Evolutionary conservation across 2,329 filamentous ascomycete genomes (phyloP).

Genomic region (Ploettnerulaceae sp.): DNA sequence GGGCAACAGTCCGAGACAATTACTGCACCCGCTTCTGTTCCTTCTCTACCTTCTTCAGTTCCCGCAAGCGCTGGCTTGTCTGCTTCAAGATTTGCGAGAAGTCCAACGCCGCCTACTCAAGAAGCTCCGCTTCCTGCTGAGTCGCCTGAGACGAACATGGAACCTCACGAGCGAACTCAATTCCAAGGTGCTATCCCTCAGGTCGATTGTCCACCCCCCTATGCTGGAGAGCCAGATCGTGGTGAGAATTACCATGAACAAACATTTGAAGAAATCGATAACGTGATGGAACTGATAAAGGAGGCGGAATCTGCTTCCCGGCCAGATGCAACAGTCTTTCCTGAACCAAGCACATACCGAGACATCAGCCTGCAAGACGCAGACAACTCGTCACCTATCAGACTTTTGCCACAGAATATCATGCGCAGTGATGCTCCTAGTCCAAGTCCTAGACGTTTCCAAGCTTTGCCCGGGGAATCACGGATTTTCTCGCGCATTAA

Average conservation of each 20-base stretch:
- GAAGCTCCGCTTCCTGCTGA: background rate
- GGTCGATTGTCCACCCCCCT: conserved; percentile 19
- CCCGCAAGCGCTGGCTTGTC: conserved; percentile 21
- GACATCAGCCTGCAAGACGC: conserved; percentile 37
- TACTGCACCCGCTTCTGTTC: conserved; percentile 10
- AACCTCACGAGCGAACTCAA: conserved; percentile 23
- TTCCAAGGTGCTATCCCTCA: conserved; percentile 29
- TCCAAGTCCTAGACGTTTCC: conserved; percentile 59
- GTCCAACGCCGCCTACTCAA: conserved; percentile 24
- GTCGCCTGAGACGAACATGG: conserved; percentile 19
- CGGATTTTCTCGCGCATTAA: conserved; percentile 47
- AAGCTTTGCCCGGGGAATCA: conserved; percentile 42
- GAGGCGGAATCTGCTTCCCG: conserved; percentile 48
- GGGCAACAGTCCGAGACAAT: conserved; percentile 13
- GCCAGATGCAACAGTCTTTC: conserved; percentile 41
- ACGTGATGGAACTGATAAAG: conserved; percentile 82
- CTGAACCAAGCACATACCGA: conserved; percentile 40
- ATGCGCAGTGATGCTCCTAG: conserved; percentile 68
- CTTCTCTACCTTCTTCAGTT: conserved; percentile 12
- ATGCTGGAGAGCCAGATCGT: conserved; percentile 14
- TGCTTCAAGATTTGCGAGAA: conserved; percentile 30
- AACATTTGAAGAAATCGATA: conserved; percentile 82
- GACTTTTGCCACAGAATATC: conserved; percentile 47
- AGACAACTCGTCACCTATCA: conserved; percentile 48
- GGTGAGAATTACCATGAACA: conserved; percentile 19